phyloP scores from a whole-genome alignment of 164 flowering plant species.

The Vitis labrusca region DNA sequence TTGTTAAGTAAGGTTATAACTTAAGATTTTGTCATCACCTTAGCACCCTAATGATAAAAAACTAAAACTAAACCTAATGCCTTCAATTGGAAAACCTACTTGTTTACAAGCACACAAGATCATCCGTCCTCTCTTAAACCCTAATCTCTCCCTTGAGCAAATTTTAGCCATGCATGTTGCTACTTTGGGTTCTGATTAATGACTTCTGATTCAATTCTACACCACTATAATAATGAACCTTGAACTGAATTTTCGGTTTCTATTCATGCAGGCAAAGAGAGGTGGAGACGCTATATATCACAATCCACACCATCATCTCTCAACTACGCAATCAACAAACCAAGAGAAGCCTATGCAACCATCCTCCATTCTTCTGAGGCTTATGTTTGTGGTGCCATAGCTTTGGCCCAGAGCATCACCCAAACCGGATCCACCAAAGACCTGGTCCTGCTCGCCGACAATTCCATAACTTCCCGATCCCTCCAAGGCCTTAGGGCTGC shows the following conservation, averaged over 20 bases:
- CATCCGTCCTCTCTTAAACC: too few relatives aligned
- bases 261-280: conserved; percentile 24
- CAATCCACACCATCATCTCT: background rate
- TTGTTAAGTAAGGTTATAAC: too few relatives aligned
- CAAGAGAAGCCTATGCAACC: conserved; percentile 75
- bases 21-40: too few relatives aligned
- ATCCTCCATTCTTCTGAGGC: conserved; percentile 78
- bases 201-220: too few relatives aligned
- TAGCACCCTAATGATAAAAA: too few relatives aligned
- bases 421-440: conserved; percentile 58
- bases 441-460: conserved; percentile 75
- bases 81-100: too few relatives aligned
- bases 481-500: conserved; percentile 46
- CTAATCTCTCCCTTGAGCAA: too few relatives aligned
- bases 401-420: conserved; percentile 75
- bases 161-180: too few relatives aligned
- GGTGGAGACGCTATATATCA: background rate
- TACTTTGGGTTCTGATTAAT: too few relatives aligned
- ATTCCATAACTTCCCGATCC: conserved; percentile 35
- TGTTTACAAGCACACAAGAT: too few relatives aligned
- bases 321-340: conserved; percentile 6
- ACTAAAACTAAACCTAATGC: too few relatives aligned
- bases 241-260: background rate
- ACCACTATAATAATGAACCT: background rate
- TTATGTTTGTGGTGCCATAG: conserved; percentile 84